Percentiles rank a stretch among this genome's conserved stretches.
Conservation (phyloP, 2,329 filamentous ascomycete genomes). For the Acephala macrosclerotiorum region DNA sequence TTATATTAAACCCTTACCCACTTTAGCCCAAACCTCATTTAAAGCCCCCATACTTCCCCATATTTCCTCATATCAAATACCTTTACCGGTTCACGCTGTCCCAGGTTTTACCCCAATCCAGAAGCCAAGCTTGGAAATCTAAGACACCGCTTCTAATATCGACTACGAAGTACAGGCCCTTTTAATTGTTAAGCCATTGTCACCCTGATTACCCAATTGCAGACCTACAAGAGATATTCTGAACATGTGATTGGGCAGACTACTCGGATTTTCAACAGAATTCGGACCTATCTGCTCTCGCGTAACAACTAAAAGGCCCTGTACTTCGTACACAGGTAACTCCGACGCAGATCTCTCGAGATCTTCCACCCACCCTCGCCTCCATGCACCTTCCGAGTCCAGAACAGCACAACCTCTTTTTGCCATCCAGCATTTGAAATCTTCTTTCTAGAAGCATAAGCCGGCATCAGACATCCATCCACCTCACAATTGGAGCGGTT, state of each 20-base stretch:
- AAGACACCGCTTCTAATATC: background rate
- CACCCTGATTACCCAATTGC: too few relatives aligned
- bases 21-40: background rate
- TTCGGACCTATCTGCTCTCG: too few relatives aligned
- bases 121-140: background rate
- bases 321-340: too few relatives aligned
- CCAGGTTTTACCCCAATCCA: conserved; percentile 1
- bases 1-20: background rate
- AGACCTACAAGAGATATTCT: too few relatives aligned
- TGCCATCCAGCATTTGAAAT: background rate
- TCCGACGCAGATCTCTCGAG: background rate
- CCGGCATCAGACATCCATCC: background rate
- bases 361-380: background rate
- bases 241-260: too few relatives aligned
- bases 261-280: too few relatives aligned
- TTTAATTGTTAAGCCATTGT: too few relatives aligned
- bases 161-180: too few relatives aligned
- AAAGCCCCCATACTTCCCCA: background rate
- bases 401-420: background rate
- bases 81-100: background rate
- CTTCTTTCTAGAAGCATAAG: background rate
- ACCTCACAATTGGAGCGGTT: background rate
- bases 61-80: background rate
- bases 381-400: background rate
- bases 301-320: too few relatives aligned